Base-by-base conservation (phyloP, 2,329 filamentous ascomycete genomes). In the Apiospora phragmitis region DNA sequence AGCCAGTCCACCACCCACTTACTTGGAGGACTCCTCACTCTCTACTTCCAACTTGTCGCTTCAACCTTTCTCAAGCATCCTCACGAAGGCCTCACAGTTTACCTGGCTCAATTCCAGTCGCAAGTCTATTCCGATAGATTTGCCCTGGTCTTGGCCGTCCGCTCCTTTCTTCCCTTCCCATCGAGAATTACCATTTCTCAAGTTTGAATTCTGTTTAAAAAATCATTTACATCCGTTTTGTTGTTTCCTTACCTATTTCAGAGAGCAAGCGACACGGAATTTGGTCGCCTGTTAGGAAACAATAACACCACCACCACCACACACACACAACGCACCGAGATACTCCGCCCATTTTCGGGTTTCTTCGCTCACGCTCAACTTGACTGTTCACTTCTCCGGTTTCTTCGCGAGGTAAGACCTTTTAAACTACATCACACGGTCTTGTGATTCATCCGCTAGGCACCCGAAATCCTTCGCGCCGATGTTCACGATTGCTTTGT, bases 81-180 rank as follows among this genome's bases (percentile, higher is more conserved):
- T 43, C 68, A 62, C 68, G 65, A 67, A 67, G 65, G 65, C 67
- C 32, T 68, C 67, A 59, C 51, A 68, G 4, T 35, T 72, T 75
- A 74, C 73, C 75, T 78, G 87, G 87, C 84, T 81, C 87, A 84
- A 87, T 87, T 87, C 87, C 86, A 84, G 86, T 79, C 79, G 85
- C 85, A 83, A 79, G 83, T 84, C 83, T 83, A 69, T 68, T 62
- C 55, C 26, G 18, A 62, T 49, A 80, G 80, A 84, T 84, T 86
- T 84, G 81, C 83, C 81, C 86, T 89, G 88, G 87, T 86, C 81
- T 88, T 83, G 86, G 79, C 87, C 87, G 87, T 89, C 87, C 87
- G 83, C 86, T 89, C 87, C 84, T 85, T 85, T 87, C 74, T 78
- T 69, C 69, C 73, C 75, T 72, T 73, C 70, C 70, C 66, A 68